Percentiles rank a stretch among this genome's conserved stretches.
Evolutionary conservation across 2,329 filamentous ascomycete genomes (phyloP).

Genomic region (Samsoniella hepiali): DNA sequence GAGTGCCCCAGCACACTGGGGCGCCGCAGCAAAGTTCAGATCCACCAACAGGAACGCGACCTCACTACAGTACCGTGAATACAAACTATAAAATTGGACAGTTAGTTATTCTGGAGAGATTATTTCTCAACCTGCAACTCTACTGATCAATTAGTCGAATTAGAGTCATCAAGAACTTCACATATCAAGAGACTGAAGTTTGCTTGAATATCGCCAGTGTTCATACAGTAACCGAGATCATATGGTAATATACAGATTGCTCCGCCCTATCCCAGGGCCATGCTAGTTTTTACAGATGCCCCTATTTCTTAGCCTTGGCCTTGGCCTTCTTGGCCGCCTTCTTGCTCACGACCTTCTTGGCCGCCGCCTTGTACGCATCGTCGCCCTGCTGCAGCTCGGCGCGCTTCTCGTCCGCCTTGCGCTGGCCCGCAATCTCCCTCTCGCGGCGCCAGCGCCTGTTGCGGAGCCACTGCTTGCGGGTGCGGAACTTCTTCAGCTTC

Average conservation of each 20-base stretch:
- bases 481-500: constrained; percentile 47
- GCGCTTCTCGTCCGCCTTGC: constrained; percentile 36
- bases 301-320: constrained; percentile 31
- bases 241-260: constrained; percentile 11
- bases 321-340: constrained; percentile 33
- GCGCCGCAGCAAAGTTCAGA: background rate
- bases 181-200: background rate
- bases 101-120: too few species aligned
- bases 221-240: background rate
- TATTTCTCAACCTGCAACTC: too few species aligned
- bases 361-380: constrained; percentile 26
- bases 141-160: too few species aligned
- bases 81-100: background rate
- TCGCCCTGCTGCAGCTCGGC: constrained; percentile 31
- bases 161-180: background rate
- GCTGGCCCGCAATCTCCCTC: constrained; percentile 40
- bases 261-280: background rate
- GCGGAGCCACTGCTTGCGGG: constrained; percentile 49
- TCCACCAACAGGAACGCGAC: background rate
- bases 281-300: constrained; percentile 4
- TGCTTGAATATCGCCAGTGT: background rate
- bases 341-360: constrained; percentile 34
- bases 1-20: background rate
- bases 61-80: background rate
- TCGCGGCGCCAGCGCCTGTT: constrained; percentile 42